These are phyloP conservation scores for Daldinia vernicosa DNA, from an alignment of 495 filamentous ascomycete species.

Conservation along the genomic window DNA sequence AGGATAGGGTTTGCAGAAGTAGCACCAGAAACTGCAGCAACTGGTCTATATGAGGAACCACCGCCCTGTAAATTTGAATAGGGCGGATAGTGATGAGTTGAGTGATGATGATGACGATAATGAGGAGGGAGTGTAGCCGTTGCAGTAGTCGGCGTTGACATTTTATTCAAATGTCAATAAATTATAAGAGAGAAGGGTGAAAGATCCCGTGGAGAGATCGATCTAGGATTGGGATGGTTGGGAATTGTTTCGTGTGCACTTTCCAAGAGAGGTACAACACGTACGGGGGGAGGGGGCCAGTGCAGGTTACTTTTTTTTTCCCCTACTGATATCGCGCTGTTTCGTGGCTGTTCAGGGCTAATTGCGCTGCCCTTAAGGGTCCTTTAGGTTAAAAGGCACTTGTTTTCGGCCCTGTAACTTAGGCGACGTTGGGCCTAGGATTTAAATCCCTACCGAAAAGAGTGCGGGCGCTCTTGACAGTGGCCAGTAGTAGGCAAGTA, in stretches of 20 bases:
- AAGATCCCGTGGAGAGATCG: conserved; percentile 7
- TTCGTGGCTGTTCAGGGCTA: background rate
- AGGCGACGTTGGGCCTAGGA: conserved; percentile 3
- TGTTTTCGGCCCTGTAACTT: background rate
- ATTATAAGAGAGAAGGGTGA: conserved; percentile 23
- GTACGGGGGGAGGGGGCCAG: background rate
- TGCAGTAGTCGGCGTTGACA: conserved; percentile 88
- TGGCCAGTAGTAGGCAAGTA: background rate
- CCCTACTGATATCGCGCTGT: background rate
- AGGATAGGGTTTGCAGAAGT: conserved; percentile 56
- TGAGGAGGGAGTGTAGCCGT: conserved; percentile 75
- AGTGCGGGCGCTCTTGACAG: background rate
- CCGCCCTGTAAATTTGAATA: conserved; percentile 49
- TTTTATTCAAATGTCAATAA: conserved; percentile 51
- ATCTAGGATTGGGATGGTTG: conserved; percentile 23
- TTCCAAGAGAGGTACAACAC: conserved; percentile 16
- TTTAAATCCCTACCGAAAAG: background rate
- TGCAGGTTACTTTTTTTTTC: conserved; percentile 2
- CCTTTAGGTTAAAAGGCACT: background rate
- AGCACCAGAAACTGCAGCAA: conserved; percentile 40
- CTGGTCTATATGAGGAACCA: conserved; percentile 61
- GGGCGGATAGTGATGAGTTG: conserved; percentile 70
- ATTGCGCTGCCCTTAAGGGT: conserved; percentile 14
- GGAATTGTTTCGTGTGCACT: conserved; percentile 40
- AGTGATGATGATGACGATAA: conserved; percentile 69